These are phyloP conservation scores for Collariella sp. DNA, from an alignment of 495 filamentous ascomycete genomes.

Conservation along the genomic window DNA sequence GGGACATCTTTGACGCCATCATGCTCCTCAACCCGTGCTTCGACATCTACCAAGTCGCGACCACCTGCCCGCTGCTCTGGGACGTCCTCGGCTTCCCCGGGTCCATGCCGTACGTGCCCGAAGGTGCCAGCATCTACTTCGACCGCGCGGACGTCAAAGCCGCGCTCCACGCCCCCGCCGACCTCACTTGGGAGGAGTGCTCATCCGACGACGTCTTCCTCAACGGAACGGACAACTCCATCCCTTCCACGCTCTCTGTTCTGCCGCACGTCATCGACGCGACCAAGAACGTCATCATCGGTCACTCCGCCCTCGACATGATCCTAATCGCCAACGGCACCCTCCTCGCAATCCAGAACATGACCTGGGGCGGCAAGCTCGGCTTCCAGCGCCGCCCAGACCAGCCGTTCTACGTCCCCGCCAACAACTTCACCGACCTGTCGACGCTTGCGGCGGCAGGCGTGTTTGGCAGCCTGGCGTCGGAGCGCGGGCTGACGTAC, in stretches of 20 bases:
- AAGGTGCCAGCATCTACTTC: slow-evolving; percentile 60
- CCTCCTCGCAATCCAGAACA: slow-evolving; percentile 68
- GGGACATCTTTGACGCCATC: slow-evolving; percentile 47
- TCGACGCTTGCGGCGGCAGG: slow-evolving; percentile 43
- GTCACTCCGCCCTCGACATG: slow-evolving; percentile 52
- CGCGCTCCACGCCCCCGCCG: slow-evolving; percentile 59
- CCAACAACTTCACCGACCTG: slow-evolving; percentile 37
- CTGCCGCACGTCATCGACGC: slow-evolving; percentile 66
- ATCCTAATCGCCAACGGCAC: slow-evolving; percentile 58
- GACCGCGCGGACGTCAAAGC: slow-evolving; percentile 66
- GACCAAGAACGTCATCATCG: slow-evolving; percentile 60
- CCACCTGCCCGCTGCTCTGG: slow-evolving; percentile 65
- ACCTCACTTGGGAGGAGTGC: slow-evolving; percentile 54
- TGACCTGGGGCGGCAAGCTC: slow-evolving; percentile 69
- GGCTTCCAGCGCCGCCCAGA: slow-evolving; percentile 55
- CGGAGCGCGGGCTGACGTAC: slow-evolving; percentile 64
- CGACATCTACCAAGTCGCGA: slow-evolving; percentile 66
- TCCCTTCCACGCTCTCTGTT: slow-evolving; percentile 41
- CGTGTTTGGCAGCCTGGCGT: slow-evolving; percentile 51
- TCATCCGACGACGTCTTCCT: slow-evolving; percentile 45
- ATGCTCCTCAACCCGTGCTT: slow-evolving; percentile 67
- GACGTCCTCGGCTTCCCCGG: slow-evolving; percentile 59
- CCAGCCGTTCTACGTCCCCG: slow-evolving; percentile 58
- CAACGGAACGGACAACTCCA: slow-evolving; percentile 37
- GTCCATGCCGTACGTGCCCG: slow-evolving; percentile 39